Base-by-base conservation (phyloP, 148 eudicot species). In the Cornus controversa region DNA sequence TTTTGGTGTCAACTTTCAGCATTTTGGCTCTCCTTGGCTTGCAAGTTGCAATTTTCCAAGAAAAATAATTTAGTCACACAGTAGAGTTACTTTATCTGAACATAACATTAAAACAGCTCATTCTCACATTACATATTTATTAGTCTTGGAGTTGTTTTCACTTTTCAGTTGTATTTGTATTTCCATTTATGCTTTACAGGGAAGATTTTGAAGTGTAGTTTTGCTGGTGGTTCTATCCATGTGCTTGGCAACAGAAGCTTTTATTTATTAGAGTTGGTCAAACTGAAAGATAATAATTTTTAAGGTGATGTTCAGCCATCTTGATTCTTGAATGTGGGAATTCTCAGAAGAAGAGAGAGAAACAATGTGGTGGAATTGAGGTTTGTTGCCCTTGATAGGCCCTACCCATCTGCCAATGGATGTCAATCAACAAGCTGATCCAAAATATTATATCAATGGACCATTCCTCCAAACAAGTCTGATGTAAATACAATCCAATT, bases 341-440 rank as follows among this genome's bases (percentile, higher is more conserved):
- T 50, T 16, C 57, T 50, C 4, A 50, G 57, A 50, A 50, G 57
- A 50, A 50, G 57, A 50, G 57, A 50, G 57, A 50, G 18, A 45
- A 50, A 50, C 2, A 11, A 11, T 13, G 16, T 50, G 57, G 57
- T 50, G 57, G 57, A 50, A 16, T 16, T 50, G 69, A 36, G 63
- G 70, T 47, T 73, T n/a, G 45, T 78, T 29, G 72, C 58, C 37
- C 81, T 66, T 64, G 47, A 28, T 40, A 31, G 76, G 76, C 50
- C 81, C 81, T 66, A 78, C 71, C 71, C 81, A 71, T 78, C 70
- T 64, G 27, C 57, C 66, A 15, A 66, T 72, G 22, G 66, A 72
- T 72, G 65, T 72, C 34, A 53, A 78, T 72, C 66, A 67, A 26
- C 81, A 66, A 71, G 71, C 47, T 78, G 69, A 71, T 45, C 75